Evolutionary conservation across 1,139 yeast species (phyloP).

Genomic region (Hansenula sp.): DNA sequence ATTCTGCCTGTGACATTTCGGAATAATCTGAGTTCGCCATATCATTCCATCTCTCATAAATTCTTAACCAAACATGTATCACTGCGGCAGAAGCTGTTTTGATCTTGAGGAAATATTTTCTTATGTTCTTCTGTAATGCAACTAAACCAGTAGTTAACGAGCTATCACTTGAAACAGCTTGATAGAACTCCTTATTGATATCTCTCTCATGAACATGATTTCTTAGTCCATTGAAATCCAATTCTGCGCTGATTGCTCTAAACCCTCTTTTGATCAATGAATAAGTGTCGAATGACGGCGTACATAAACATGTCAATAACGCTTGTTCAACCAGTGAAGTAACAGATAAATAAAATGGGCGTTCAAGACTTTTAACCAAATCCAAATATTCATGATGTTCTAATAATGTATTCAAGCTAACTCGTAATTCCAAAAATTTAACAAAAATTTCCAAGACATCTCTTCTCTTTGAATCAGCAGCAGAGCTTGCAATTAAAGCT

Average conservation of each 20-base stretch:
- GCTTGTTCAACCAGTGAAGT: slow-evolving; percentile 38
- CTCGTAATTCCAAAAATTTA: slow-evolving; percentile 20
- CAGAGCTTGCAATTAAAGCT: slow-evolving; percentile 11
- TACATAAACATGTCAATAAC: slow-evolving; percentile 45
- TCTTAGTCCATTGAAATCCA: slow-evolving; percentile 23
- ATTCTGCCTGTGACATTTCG: slow-evolving; percentile 24
- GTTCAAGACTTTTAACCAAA: slow-evolving; percentile 23
- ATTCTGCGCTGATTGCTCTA: slow-evolving; percentile 41
- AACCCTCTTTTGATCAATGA: slow-evolving; percentile 47
- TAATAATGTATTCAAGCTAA: slow-evolving; percentile 10
- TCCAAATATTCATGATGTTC: slow-evolving; percentile 15
- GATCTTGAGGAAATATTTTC: slow-evolving; percentile 50
- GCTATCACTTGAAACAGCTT: slow-evolving; percentile 49
- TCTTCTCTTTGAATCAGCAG: slow-evolving; percentile 19
- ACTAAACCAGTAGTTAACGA: slow-evolving; percentile 70
- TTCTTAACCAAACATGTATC: slow-evolving; percentile 56
- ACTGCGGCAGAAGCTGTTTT: slow-evolving; percentile 58
- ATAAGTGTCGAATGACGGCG: slow-evolving; percentile 57
- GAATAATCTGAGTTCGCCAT: slow-evolving; percentile 23
- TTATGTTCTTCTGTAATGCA: slow-evolving; percentile 67
- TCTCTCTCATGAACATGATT: slow-evolving; percentile 17
- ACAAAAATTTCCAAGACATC: slow-evolving; percentile 21
- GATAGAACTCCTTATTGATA: slow-evolving; percentile 44
- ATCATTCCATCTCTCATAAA: slow-evolving; percentile 52
- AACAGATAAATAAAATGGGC: slow-evolving; percentile 19